Percentiles rank a stretch among this genome's conserved stretches.
phyloP scores from a whole-genome alignment of 2,329 filamentous ascomycete species.

The Raffaelea albimanens region DNA sequence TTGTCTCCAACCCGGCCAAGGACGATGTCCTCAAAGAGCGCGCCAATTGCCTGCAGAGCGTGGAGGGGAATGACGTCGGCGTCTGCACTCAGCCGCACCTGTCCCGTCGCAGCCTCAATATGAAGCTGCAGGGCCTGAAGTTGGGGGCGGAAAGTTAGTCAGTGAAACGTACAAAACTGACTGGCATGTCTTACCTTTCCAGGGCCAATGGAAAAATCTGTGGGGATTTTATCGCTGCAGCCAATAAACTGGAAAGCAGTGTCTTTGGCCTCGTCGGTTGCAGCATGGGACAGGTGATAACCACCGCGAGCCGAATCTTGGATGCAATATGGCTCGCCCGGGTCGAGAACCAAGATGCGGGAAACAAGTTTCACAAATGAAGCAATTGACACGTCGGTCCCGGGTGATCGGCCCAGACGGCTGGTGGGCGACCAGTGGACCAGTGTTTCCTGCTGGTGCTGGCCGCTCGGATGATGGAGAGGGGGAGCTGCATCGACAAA shows the following conservation, averaged over 20 bases:
- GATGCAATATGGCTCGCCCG: constrained; percentile 1
- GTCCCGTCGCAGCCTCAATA: background rate
- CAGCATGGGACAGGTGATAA: background rate
- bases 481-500: no score
- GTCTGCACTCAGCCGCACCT: background rate
- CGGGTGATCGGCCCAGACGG: background rate
- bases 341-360: background rate
- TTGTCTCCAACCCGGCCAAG: background rate
- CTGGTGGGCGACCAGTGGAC: background rate
- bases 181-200: constrained; percentile 1
- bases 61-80: background rate
- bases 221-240: background rate
- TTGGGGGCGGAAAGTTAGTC: no score
- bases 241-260: background rate
- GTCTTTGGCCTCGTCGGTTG: background rate
- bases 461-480: no score
- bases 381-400: background rate
- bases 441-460: no score
- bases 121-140: background rate
- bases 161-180: no score
- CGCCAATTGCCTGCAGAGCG: background rate
- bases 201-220: constrained; percentile 8
- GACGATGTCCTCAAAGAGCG: background rate
- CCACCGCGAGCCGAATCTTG: background rate
- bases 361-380: background rate